Evolutionary conservation across 305 asterid species (phyloP), one percentile per base, ranked within the genome.

Genomic region (Fraxinus sp.): DNA sequence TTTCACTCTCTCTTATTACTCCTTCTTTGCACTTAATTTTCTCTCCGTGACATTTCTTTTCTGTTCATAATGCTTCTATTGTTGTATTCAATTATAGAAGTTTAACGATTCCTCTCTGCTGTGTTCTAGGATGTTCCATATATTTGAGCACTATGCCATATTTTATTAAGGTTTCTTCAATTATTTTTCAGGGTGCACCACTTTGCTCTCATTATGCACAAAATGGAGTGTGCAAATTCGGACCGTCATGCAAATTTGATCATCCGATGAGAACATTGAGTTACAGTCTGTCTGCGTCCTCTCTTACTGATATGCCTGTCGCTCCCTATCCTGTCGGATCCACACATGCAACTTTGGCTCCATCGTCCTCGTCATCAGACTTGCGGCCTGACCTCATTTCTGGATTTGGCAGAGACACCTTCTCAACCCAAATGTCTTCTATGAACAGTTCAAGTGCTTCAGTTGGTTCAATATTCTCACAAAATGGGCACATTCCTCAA

Each of bases 251-350:
- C 92, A 93, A 87, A 89, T 95, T 93, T 46, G 96, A 95, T 84
- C 99, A 95, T 77, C 98, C 99, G 11, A 91, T 93, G 93, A 87
- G 90, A 77, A 74, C 87, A 57, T 76, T 95, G 85, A 92, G 95
- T 84, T 91, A 95, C 86, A 92, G 97, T 78, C 93, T 97, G 35
- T 95, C 98, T 0, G 95, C 97, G 24, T 95, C 98, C 59, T 94
- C 98, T 84, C 95, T 95, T 57, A 88, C 93, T 18, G 97, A 94
- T 78, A 90, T 92, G 93, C 96, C 97, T 1, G 96, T 95, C 74
- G 97, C 97, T 80, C 99, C 97, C 49, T 91, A 91, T 82, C 97
- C 98, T 0, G 92, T 92, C 84, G 98, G 97, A 22, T 89, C 94
- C 26, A 90, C 94, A 4, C 82, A 66, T 32, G 92, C 95, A 78